phyloP scores from a whole-genome alignment of 768 basidiomycete species.

The Mycena leptocephala region DNA sequence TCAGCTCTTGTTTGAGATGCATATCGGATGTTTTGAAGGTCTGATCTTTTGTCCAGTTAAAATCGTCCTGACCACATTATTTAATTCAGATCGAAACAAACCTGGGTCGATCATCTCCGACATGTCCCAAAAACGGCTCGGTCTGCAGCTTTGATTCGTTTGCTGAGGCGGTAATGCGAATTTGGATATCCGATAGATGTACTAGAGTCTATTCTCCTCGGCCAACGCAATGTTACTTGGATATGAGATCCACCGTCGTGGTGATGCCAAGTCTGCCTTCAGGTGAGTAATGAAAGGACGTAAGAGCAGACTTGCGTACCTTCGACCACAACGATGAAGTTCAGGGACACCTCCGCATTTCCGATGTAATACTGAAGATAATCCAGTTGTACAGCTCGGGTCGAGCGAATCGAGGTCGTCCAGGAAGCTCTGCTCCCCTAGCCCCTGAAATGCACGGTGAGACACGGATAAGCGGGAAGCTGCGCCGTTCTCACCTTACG shows the following conservation, averaged over 20 bases:
- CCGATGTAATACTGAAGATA: slow-evolving; percentile 91
- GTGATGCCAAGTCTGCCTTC: slow-evolving; percentile 85
- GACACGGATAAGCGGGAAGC: background rate
- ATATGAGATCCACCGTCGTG: slow-evolving; percentile 83
- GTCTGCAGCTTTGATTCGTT: slow-evolving; percentile 92
- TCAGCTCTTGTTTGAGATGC: slow-evolving; percentile 49
- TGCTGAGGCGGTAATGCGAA: slow-evolving; percentile 91
- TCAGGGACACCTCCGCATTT: slow-evolving; percentile 90
- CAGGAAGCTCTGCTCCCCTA: slow-evolving; percentile 92
- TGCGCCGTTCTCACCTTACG: slow-evolving; percentile 73
- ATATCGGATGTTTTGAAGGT: slow-evolving; percentile 31
- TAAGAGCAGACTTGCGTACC: slow-evolving; percentile 61
- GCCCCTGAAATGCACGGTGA: slow-evolving; percentile 71
- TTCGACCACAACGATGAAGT: slow-evolving; percentile 91
- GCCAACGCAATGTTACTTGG: slow-evolving; percentile 88
- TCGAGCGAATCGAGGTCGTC: slow-evolving; percentile 95
- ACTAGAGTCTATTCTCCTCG: slow-evolving; percentile 89
- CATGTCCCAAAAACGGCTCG: slow-evolving; percentile 91
- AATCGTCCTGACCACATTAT: background rate
- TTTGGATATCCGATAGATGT: slow-evolving; percentile 93
- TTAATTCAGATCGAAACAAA: slow-evolving; percentile 63
- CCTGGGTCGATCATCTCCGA: slow-evolving; percentile 92
- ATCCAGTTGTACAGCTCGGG: slow-evolving; percentile 93
- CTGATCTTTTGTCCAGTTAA: background rate
- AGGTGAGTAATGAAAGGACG: background rate